Base-by-base conservation (phyloP, 2,329 filamentous ascomycete species). In the Cercospora sp. region DNA sequence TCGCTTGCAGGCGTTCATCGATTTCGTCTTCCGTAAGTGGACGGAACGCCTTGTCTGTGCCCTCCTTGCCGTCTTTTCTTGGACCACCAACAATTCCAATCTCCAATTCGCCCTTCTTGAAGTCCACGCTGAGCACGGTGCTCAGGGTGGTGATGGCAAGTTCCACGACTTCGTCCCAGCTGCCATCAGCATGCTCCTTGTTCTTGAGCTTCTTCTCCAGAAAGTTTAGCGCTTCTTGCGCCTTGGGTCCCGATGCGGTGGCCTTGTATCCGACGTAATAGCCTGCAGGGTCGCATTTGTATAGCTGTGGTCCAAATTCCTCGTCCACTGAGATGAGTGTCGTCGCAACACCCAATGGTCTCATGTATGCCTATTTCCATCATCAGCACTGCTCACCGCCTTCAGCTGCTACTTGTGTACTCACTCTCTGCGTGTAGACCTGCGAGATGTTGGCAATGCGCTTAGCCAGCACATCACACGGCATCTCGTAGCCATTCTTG, bases 181-280 rank as follows among this genome's bases (percentile, higher is more conserved):
- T 90, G 69, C 95, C 95, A 67, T 95, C 91, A 39, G 94, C 95
- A 76, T 87, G 86, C 77, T 98, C 94, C 89, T 97, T 97, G 89
- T 97, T 97, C 86, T 97, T 97, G 81, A 99, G 89, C 87, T 98
- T 98, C 90, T 98, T 98, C 88, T 99, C 95, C 67, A 99, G 86
- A 81, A 96, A 93, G 83, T 99, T 99, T 79, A 98, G 88, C 71
- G 95, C 95, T 86, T 99, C 95, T 81, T 99, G 95, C 81, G 97
- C 94, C 85, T 99, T 99, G 64, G 95, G 95, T 5, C 95, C 95
- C 7, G 95, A 96, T 63, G 95, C 93, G 58, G 95, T 98, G 74
- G 93, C 95, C 85, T 98, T 98, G 89, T 98, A 99, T 73, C 95
- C 95, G 66, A 94, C 93, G 80, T 95, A 98, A 86, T 99, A 99